These are phyloP conservation scores for Cicer cuneatum DNA, from an alignment of 306 rosid genomes.

Conservation along the genomic window DNA sequence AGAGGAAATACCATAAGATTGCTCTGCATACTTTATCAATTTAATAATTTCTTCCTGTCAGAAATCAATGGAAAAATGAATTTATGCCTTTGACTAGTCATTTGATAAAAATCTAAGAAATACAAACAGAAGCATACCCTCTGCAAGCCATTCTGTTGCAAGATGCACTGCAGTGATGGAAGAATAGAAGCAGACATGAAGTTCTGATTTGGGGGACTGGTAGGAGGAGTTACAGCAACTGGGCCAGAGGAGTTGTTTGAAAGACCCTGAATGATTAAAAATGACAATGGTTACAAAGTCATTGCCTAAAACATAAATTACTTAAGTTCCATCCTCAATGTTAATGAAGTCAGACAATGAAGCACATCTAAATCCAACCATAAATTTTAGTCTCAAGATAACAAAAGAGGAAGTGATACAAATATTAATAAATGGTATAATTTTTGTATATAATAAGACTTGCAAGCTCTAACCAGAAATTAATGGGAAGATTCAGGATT, in stretches of 20 bases:
- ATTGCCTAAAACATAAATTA: slow-evolving; percentile 62
- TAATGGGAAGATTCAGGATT: slow-evolving; percentile 5
- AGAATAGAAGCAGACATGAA: slow-evolving; percentile 58
- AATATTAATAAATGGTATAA: slow-evolving; percentile 6
- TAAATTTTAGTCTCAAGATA: background rate
- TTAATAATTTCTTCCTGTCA: slow-evolving; percentile 84
- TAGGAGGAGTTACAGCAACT: slow-evolving; percentile 59
- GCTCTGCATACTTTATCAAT: slow-evolving; percentile 85
- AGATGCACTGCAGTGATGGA: slow-evolving; percentile 72
- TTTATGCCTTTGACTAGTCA: slow-evolving; percentile 31
- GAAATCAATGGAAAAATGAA: slow-evolving; percentile 34
- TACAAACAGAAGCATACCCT: slow-evolving; percentile 60
- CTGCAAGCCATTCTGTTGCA: slow-evolving; percentile 82
- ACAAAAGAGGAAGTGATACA: slow-evolving; percentile 1
- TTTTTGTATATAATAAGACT: slow-evolving; percentile 22
- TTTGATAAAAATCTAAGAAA: slow-evolving; percentile 12
- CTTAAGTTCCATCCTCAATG: slow-evolving; percentile 51
- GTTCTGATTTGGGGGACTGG: slow-evolving; percentile 61
- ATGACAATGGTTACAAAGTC: slow-evolving; percentile 64
- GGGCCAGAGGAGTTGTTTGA: slow-evolving; percentile 57
- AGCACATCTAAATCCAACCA: slow-evolving; percentile 39
- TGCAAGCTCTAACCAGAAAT: slow-evolving; percentile 29
- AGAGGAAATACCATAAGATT: slow-evolving; percentile 69
- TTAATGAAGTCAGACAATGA: slow-evolving; percentile 42
- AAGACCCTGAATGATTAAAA: slow-evolving; percentile 69